phyloP scores from a whole-genome alignment of 1,139 yeast genomes.

The Blastobotrys serpentis region DNA sequence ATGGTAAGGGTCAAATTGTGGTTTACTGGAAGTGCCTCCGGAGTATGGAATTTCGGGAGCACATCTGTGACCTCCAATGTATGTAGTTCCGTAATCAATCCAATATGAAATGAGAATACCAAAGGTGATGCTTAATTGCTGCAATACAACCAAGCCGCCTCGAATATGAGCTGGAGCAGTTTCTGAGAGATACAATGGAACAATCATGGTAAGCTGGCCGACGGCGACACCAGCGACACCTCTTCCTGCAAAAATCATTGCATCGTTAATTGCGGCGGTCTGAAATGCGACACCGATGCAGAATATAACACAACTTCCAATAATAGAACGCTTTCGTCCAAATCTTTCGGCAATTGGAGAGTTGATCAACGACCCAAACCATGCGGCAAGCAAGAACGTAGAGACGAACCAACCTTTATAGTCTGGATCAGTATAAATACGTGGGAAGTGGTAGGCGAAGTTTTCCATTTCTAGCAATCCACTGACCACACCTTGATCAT shows the following conservation, averaged over 20 bases:
- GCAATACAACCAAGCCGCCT: constrained; percentile 66
- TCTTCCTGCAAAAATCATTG: constrained; percentile 38
- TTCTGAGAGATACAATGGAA: constrained; percentile 65
- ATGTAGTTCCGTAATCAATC: constrained; percentile 59
- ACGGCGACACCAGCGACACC: constrained; percentile 54
- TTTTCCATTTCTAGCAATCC: constrained; percentile 37
- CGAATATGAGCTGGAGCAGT: constrained; percentile 56
- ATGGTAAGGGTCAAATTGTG: constrained; percentile 22
- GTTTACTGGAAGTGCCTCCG: constrained; percentile 18
- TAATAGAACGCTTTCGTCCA: constrained; percentile 44
- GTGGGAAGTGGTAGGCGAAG: constrained; percentile 50
- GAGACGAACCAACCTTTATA: constrained; percentile 39
- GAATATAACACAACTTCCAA: constrained; percentile 27
- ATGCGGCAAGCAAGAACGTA: constrained; percentile 30
- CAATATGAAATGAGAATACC: constrained; percentile 60
- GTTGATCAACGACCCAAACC: constrained; percentile 35
- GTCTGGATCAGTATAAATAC: constrained; percentile 46
- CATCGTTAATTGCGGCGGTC: constrained; percentile 6
- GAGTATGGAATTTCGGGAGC: constrained; percentile 22
- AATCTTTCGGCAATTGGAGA: constrained; percentile 57
- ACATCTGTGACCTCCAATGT: constrained; percentile 42
- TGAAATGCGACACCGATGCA: constrained; percentile 46
- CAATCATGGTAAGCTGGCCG: constrained; percentile 56
- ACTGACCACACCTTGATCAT: constrained; percentile 22
- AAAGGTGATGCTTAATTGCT: constrained; percentile 65